Conservation (phyloP, 352 stramenopile genomes). For the Globisporangium canariense region DNA sequence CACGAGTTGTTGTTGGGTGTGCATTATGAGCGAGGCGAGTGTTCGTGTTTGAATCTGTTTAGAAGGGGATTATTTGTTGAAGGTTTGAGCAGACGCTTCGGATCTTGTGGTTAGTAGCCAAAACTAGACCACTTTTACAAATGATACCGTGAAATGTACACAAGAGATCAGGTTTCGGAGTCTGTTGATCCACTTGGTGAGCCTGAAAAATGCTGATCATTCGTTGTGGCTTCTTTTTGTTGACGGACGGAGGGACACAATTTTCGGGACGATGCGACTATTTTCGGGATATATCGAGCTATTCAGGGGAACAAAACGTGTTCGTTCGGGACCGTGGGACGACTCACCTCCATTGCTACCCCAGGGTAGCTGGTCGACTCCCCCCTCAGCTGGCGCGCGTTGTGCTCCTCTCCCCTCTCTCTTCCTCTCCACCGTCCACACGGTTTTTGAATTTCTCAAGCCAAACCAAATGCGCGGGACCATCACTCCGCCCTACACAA, state of each 20-base stretch:
- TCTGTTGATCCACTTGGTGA: background rate
- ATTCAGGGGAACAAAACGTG: background rate
- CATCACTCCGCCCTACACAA: constrained; percentile 21
- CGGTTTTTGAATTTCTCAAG: constrained; percentile 39
- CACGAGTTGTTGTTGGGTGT: too few species aligned
- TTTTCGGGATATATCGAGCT: constrained; percentile 1
- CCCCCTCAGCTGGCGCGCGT: background rate
- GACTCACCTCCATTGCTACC: constrained; percentile 2
- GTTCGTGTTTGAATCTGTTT: too few species aligned
- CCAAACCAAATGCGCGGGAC: constrained; percentile 13
- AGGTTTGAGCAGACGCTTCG: too few species aligned
- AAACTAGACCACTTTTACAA: too few species aligned
- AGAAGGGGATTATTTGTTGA: too few species aligned
- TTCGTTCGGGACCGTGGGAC: constrained; percentile 13
- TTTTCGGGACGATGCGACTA: background rate
- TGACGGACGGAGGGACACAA: background rate
- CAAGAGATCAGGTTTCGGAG: background rate
- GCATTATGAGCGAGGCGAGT: too few species aligned
- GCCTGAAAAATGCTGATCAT: background rate
- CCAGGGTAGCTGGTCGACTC: constrained; percentile 11
- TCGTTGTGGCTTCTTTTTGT: background rate
- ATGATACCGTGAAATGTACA: too few species aligned
- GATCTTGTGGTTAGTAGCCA: too few species aligned
- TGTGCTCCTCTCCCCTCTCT: constrained; percentile 11
- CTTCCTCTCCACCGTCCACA: constrained; percentile 21